Conservation (phyloP, 2,329 filamentous ascomycete genomes). For the Simplicillium sp. region DNA sequence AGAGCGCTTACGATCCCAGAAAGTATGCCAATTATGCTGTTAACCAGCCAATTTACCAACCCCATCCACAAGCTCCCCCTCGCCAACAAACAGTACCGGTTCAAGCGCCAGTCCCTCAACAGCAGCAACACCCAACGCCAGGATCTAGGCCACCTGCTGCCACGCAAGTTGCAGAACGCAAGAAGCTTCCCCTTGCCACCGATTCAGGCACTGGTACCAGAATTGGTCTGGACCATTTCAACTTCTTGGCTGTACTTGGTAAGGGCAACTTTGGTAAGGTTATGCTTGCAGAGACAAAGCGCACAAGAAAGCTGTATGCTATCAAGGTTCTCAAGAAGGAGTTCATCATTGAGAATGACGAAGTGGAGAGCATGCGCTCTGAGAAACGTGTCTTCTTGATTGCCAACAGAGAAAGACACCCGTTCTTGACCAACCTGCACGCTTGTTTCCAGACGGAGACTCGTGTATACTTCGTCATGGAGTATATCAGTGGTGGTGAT, state of each 20-base stretch:
- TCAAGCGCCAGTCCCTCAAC: slow-evolving; percentile 24
- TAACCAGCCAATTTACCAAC: slow-evolving; percentile 24
- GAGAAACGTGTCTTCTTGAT: slow-evolving; percentile 97
- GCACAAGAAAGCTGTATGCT: slow-evolving; percentile 82
- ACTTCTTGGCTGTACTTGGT: slow-evolving; percentile 93
- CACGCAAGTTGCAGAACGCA: slow-evolving; percentile 29
- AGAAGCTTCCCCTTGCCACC: slow-evolving; percentile 61
- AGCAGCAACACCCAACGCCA: slow-evolving; percentile 23
- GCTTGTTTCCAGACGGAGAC: slow-evolving; percentile 99
- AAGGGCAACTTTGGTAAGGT: slow-evolving; percentile 99
- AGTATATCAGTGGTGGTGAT: slow-evolving; percentile 97
- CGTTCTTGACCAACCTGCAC: slow-evolving; percentile 89
- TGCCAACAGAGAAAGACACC: slow-evolving; percentile 93
- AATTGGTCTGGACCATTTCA: slow-evolving; percentile 97
- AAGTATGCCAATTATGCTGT: slow-evolving; percentile 55
- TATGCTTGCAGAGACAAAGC: slow-evolving; percentile 97
- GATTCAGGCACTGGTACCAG: slow-evolving; percentile 66
- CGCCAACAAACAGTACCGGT: slow-evolving; percentile 12
- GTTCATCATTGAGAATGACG: slow-evolving; percentile 99
- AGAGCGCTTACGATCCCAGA: slow-evolving; percentile 66
- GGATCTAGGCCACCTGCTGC: slow-evolving; percentile 9
- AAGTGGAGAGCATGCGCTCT: slow-evolving; percentile 94
- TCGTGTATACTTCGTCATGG: slow-evolving; percentile 98
- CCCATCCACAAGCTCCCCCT: slow-evolving; percentile 1
- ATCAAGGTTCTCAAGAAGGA: slow-evolving; percentile 99